Percentiles rank a stretch among this genome's conserved stretches.
Evolutionary conservation across 805 yeast species (phyloP).

Genomic region (Teunomyces kruisii): DNA sequence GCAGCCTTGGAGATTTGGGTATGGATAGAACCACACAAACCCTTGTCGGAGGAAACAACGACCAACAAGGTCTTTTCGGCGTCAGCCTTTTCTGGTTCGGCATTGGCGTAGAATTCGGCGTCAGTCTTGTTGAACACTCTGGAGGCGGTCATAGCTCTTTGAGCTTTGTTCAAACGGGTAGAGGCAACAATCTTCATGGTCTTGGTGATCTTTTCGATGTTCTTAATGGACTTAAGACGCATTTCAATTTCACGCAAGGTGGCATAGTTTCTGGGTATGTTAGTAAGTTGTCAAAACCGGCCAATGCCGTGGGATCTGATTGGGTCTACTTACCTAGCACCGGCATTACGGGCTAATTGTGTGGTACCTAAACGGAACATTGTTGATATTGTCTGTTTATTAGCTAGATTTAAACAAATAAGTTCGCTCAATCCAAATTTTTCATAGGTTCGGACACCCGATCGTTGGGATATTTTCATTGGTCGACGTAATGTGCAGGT

Average conservation of each 20-base stretch:
- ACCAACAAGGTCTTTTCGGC: slow-evolving; percentile 71
- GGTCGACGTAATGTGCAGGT: slow-evolving; percentile 1
- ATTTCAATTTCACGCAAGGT: slow-evolving; percentile 97
- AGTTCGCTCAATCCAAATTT: slow-evolving; percentile 5
- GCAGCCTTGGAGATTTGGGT: slow-evolving; percentile 90
- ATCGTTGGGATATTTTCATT: slow-evolving; percentile 3
- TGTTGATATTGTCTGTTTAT: slow-evolving; percentile 1
- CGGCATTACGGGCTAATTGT: slow-evolving; percentile 50
- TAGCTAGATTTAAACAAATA: slow-evolving; percentile 2
- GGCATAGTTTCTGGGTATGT: slow-evolving; percentile 77
- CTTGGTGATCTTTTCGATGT: slow-evolving; percentile 98
- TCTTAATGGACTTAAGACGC: slow-evolving; percentile 96
- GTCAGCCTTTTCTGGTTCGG: slow-evolving; percentile 69
- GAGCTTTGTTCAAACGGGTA: slow-evolving; percentile 93
- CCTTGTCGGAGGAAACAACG: slow-evolving; percentile 95
- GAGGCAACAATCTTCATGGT: slow-evolving; percentile 99
- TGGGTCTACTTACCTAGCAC: slow-evolving; percentile 49
- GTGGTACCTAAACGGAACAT: slow-evolving; percentile 58
- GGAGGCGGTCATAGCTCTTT: slow-evolving; percentile 87
- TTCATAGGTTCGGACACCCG: slow-evolving; percentile 5
- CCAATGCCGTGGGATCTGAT: neutral
- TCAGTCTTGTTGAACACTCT: slow-evolving; percentile 83
- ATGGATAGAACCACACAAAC: slow-evolving; percentile 98
- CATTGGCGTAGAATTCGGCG: slow-evolving; percentile 70
- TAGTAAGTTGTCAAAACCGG: slow-evolving; percentile 18